These are phyloP conservation scores for Cryptococcus jaspeensis DNA, from an alignment of 1,284 basidiomycete genomes.

Conservation along the genomic window DNA sequence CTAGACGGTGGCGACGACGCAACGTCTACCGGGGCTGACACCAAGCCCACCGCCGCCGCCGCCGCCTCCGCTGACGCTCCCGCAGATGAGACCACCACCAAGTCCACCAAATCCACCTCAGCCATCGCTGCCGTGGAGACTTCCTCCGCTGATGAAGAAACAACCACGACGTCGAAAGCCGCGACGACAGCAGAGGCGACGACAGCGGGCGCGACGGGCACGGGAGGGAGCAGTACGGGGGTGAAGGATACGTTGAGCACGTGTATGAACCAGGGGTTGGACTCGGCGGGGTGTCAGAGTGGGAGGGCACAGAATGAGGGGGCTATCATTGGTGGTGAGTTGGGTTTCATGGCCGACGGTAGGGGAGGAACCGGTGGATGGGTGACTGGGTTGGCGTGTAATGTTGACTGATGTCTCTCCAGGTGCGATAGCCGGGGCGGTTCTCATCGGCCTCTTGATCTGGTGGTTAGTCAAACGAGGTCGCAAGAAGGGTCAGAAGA, in stretches of 20 bases:
- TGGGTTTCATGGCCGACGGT: background rate
- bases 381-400: no score
- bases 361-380: background rate
- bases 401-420: no score
- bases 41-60: no score
- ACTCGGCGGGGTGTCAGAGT: constrained; percentile 7
- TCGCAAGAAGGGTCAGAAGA: background rate
- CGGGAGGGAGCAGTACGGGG: background rate
- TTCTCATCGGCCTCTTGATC: background rate
- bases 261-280: constrained; percentile 10
- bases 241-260: constrained; percentile 2
- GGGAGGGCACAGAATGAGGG: constrained; percentile 6
- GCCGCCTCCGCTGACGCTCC: background rate
- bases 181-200: background rate
- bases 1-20: constrained; percentile 1
- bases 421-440: background rate
- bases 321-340: constrained; percentile 9
- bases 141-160: background rate
- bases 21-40: background rate
- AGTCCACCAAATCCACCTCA: constrained; percentile 1
- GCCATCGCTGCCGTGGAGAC: background rate
- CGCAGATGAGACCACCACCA: no score
- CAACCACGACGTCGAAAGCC: background rate
- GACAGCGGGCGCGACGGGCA: background rate
- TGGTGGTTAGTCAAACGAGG: background rate